A percentile compares a stretch with the other conserved stretches of the same genome.
Conservation (phyloP, 2,329 filamentous ascomycete species). For the Cryphonectria japonica region DNA sequence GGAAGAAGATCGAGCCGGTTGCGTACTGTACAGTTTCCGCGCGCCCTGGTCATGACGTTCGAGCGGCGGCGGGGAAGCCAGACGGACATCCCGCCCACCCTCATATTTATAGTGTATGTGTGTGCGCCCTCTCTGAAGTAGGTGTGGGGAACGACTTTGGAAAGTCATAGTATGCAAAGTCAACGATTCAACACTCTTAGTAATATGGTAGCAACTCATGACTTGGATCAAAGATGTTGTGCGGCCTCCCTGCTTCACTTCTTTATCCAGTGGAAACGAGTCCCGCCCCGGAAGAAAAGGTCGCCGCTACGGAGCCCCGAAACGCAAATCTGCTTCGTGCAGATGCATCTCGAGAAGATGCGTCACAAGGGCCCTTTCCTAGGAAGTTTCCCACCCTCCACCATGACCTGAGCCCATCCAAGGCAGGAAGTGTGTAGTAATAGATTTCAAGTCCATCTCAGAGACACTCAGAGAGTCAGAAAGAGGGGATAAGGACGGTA, state of each 20-base stretch:
- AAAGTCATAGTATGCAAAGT: neutral
- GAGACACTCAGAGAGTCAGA: too few relatives aligned
- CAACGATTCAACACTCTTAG: neutral
- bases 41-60: neutral
- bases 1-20: neutral
- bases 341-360: neutral
- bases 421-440: neutral
- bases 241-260: neutral
- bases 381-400: too few relatives aligned
- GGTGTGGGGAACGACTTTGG: neutral
- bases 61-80: constrained; percentile 3
- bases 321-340: neutral
- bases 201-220: neutral
- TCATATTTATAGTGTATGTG: neutral
- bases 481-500: neutral
- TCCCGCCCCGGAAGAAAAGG: neutral
- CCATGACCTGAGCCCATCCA: neutral
- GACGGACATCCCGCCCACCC: neutral
- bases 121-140: neutral
- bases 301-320: neutral
- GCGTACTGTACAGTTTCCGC: constrained; percentile 13
- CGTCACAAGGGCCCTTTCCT: neutral
- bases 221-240: neutral
- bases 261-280: neutral
- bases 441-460: neutral